Conservation (phyloP, 202 grass and related monocot genomes). For the Eragrostis tef region DNA sequence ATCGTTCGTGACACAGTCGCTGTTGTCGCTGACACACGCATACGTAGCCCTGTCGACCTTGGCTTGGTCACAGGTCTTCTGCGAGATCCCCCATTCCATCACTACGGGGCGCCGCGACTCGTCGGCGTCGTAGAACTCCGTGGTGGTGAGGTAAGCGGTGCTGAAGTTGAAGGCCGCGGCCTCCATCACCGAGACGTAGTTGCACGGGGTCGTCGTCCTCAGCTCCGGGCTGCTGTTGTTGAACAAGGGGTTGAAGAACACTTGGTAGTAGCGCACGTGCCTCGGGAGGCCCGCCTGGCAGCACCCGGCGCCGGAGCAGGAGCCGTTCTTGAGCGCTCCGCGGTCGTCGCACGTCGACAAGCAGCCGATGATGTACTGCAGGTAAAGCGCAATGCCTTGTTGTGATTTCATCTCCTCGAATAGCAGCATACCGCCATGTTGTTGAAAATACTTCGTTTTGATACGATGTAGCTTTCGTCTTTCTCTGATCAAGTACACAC, state of each 20-base stretch:
- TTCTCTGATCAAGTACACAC: constrained; percentile 4
- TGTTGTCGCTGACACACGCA: constrained; percentile 44
- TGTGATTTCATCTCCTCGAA: constrained; percentile 51
- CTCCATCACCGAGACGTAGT: constrained; percentile 36
- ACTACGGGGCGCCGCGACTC: background rate
- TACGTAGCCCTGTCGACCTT: background rate
- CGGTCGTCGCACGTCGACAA: background rate
- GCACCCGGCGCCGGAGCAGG: constrained; percentile 49
- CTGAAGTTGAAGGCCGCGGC: constrained; percentile 41
- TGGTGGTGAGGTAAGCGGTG: constrained; percentile 29
- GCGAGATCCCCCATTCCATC: constrained; percentile 40
- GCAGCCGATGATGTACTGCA: constrained; percentile 45
- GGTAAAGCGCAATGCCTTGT: background rate
- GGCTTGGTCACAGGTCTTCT: constrained; percentile 16
- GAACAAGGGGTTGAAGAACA: background rate
- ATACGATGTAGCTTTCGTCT: constrained; percentile 31
- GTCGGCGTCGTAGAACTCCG: background rate
- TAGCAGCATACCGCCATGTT: constrained; percentile 40
- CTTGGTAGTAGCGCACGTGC: background rate
- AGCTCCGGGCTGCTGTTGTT: constrained; percentile 2
- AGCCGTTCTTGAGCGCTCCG: constrained; percentile 3
- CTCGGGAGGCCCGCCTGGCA: constrained; percentile 49
- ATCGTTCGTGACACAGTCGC: background rate
- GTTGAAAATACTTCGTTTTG: constrained; percentile 41
- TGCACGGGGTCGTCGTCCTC: constrained; percentile 14